A percentile compares a stretch with the other conserved stretches of the same genome.
Conservation (phyloP, 371 early-diverging fungal species). For the Funneliformis caledonium region DNA sequence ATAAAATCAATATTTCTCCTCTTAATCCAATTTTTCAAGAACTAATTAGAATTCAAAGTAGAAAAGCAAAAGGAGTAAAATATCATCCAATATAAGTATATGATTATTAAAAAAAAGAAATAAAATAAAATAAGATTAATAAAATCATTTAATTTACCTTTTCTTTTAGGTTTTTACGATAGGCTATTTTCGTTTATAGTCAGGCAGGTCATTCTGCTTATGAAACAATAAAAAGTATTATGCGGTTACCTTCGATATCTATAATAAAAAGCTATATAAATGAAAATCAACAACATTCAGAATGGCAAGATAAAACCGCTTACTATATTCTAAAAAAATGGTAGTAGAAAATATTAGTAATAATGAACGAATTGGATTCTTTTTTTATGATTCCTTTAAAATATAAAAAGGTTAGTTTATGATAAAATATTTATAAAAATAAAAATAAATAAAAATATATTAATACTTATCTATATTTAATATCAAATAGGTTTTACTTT, state of each 20-base stretch:
- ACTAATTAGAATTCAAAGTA: not conserved
- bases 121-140: no score
- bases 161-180: not conserved
- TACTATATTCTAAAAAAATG: not conserved
- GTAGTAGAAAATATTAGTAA: not conserved
- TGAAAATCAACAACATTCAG: not conserved
- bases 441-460: not conserved
- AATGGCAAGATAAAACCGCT: not conserved
- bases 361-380: not conserved
- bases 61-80: not conserved
- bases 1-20: not conserved
- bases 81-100: not conserved
- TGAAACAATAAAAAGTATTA: not conserved
- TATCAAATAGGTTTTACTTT: not conserved
- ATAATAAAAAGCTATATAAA: conserved; percentile 6
- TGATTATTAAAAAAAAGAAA: not conserved
- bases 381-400: conserved; percentile 18
- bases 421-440: not conserved
- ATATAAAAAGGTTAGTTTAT: not conserved
- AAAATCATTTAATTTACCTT: not conserved
- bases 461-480: not conserved
- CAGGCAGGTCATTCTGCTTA: not conserved
- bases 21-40: not conserved
- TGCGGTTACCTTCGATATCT: not conserved
- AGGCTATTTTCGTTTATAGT: conserved; percentile 9